These are phyloP conservation scores for Boletus subcaerulescens DNA, from an alignment of 768 basidiomycete species.

Conservation along the genomic window DNA sequence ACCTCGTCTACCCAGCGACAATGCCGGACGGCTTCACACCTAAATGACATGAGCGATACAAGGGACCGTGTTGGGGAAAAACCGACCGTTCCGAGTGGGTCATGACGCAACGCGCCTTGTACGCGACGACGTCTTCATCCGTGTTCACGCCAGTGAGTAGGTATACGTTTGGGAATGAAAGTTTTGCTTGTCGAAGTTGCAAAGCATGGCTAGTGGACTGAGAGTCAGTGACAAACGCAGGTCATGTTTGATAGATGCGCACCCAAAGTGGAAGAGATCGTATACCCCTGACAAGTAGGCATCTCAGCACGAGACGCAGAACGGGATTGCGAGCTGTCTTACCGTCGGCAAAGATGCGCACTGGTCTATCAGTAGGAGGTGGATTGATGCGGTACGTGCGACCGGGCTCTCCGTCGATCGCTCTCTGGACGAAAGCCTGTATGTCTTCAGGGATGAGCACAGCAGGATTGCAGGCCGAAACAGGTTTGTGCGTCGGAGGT, in stretches of 20 bases:
- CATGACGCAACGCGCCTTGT: slow-evolving; percentile 88
- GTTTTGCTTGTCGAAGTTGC: slow-evolving; percentile 94
- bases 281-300: slow-evolving; percentile 68
- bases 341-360: slow-evolving; percentile 95
- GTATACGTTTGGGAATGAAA: slow-evolving; percentile 87
- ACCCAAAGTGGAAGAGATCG: slow-evolving; percentile 97
- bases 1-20: slow-evolving; percentile 98
- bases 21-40: slow-evolving; percentile 89
- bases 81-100: slow-evolving; percentile 78
- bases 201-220: slow-evolving; percentile 73
- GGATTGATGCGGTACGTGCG: slow-evolving; percentile 79
- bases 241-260: slow-evolving; percentile 24
- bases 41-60: slow-evolving; percentile 28
- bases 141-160: slow-evolving; percentile 92
- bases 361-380: slow-evolving; percentile 77
- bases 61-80: neutral
- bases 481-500: slow-evolving; percentile 38
- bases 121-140: slow-evolving; percentile 71
- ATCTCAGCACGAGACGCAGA: neutral
- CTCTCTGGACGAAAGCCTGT: slow-evolving; percentile 68
- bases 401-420: slow-evolving; percentile 66
- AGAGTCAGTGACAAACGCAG: slow-evolving; percentile 3
- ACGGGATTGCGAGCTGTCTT: slow-evolving; percentile 21
- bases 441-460: slow-evolving; percentile 74
- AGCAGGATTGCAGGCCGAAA: slow-evolving; percentile 57